Base-by-base conservation (phyloP, 2,329 filamentous ascomycete genomes). In the Metarhizium brunneum region DNA sequence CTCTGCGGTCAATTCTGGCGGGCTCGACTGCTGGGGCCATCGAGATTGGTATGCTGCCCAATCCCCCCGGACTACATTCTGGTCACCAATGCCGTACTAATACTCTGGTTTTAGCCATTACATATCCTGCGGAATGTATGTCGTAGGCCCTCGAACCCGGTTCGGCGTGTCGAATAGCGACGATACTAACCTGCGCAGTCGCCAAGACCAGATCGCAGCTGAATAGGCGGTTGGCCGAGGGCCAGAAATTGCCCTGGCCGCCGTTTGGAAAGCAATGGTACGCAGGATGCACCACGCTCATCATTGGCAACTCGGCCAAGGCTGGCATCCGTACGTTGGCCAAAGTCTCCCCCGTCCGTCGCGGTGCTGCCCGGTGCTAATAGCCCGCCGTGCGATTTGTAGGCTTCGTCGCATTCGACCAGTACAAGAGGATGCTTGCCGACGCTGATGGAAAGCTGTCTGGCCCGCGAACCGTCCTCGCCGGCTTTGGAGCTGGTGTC, bases 201-300 rank as follows among this genome's bases (percentile, higher is more conserved):
- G 92, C 92, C 65, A 97, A 97, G 77, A 97, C 94, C 54, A 81
- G 94, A 63, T 89, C 89, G 55, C 94, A 97, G 73, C 85, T 99
- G 66, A 99, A 99, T 72, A 84, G 87, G 63, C 84, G 86, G 64
- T 78, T 97, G 65, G 79, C 88, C 51, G 85, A 87, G 55, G 87
- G 86, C 50, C 79, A 95, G 77, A 96, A 95, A 76, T 81, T 96
- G 35, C 91, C 92, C 54, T 96, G 90, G 88, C 94, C 94, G 47
- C 89, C 90, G 11, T 97, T 97, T 66, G 94, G 94, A 51, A 78
- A 75, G 64, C 90, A 95, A 71, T 99, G 94, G 94, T 99, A 99
- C 71, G 92, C 94, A 13, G 94, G 94, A 42, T 99, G 94, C 76
- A 97, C 94, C 50, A 97, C 94, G 32, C 75, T 96, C 68, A 95